Conservation (phyloP, 805 yeast species). For the Candida berthetii region DNA sequence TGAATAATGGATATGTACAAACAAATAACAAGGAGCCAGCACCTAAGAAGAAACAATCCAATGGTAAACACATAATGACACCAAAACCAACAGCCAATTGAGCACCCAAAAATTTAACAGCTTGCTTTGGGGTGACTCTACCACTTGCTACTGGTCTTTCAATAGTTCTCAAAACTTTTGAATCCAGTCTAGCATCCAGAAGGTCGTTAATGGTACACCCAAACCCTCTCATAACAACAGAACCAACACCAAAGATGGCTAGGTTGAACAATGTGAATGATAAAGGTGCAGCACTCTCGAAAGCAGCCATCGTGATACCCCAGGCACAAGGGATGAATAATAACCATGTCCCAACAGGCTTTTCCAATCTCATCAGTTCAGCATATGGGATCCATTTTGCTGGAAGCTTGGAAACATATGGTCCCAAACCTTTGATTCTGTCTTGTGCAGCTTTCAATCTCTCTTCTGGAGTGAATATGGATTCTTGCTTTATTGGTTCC, state of each 20-base stretch:
- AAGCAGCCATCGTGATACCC: slow-evolving; percentile 91
- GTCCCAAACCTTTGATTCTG: slow-evolving; percentile 34
- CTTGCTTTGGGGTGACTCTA: slow-evolving; percentile 64
- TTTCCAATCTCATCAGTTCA: slow-evolving; percentile 84
- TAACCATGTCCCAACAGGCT: slow-evolving; percentile 93
- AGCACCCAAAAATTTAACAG: slow-evolving; percentile 60
- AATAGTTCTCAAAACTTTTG: slow-evolving; percentile 79
- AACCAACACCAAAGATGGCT: slow-evolving; percentile 73
- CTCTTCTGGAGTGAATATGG: background rate
- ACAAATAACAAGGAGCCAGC: slow-evolving; percentile 76
- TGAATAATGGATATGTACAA: slow-evolving; percentile 86
- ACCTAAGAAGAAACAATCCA: slow-evolving; percentile 77
- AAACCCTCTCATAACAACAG: slow-evolving; percentile 92
- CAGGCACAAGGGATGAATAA: slow-evolving; percentile 82
- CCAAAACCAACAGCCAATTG: slow-evolving; percentile 73
- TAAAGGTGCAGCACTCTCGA: slow-evolving; percentile 62
- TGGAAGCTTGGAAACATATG: slow-evolving; percentile 60
- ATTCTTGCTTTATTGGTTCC: background rate
- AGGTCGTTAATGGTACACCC: slow-evolving; percentile 96
- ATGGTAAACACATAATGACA: slow-evolving; percentile 67
- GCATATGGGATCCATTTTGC: slow-evolving; percentile 80
- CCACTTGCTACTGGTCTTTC: slow-evolving; percentile 94
- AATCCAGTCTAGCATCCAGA: slow-evolving; percentile 76
- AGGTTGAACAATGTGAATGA: slow-evolving; percentile 54
- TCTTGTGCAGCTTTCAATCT: background rate